Base-by-base conservation (phyloP, 2,329 filamentous ascomycete species). In the Talaromyces marneffei region DNA sequence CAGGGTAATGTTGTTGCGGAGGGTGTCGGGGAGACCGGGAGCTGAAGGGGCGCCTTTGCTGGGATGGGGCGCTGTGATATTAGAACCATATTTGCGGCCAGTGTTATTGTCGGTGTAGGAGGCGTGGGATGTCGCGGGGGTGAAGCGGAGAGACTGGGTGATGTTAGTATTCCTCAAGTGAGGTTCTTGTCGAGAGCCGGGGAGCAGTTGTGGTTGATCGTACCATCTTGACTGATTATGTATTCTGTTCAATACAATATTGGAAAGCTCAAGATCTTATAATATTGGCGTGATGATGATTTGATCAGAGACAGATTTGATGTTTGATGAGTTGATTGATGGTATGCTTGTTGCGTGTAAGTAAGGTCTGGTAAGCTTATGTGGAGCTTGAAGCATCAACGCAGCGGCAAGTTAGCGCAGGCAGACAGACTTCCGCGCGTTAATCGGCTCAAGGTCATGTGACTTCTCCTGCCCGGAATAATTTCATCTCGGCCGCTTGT, bases 11-110 rank as follows among this genome's bases (percentile, higher is more conserved):
- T 92, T 92, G 65, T 87, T 82, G 72, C 94, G 92, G 69, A 99
- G 89, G 18, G 90, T 92, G 81, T 97, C 94, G 83, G 95, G 92
- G 66, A 97, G 83, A 68, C 93, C 93, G 0, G 92, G 92, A 16
- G 92, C 93, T 0, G 93, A 97, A 68, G 94, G 94, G 3, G 94
- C 94, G 60, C 85, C 86, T 69, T 84, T 83, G 66, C 82, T 83
- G 72, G 83, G 76, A 62, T 82, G 69, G 10, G 61, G 61, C 5
- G 57, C 53, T 4, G 31, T 23, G 52, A 27, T 18, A n/a, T n/a
- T 29, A 6, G 42, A 46, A 6, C 20, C 14, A 6, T n/a, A 52
- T 27, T 52, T 80, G 80, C 85, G 77, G 73, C 84, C 82, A 68
- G 82, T 85, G 69, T 76, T 79, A 79, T 89, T 88, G 70, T 81